A percentile compares a stretch with the other conserved stretches of the same genome.
Evolutionary conservation across 345 rosid genomes (phyloP).

Genomic region (Garcia nutans): DNA sequence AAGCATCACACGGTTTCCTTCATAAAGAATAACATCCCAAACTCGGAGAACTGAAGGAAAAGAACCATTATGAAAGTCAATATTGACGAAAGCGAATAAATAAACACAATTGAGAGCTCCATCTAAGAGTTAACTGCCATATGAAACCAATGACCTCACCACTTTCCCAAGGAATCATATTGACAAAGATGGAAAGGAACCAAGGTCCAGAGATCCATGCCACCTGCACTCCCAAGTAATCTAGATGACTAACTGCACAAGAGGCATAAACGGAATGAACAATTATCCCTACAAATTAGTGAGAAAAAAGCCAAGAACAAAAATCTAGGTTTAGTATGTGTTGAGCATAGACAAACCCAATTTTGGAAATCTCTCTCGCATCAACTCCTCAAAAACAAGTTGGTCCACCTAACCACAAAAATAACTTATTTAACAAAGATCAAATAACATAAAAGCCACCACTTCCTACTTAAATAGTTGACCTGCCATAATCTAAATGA

Average conservation of each 20-base stretch:
- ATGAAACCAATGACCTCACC: conserved; percentile 45
- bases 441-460: background rate
- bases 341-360: conserved; percentile 67
- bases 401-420: conserved; percentile 73
- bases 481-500: conserved; percentile 11
- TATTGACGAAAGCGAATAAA: background rate
- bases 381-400: conserved; percentile 90
- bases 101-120: background rate
- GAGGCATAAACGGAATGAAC: conserved; percentile 46
- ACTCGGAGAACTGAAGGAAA: conserved; percentile 74
- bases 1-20: conserved; percentile 94
- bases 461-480: background rate
- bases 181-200: conserved; percentile 93
- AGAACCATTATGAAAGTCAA: conserved; percentile 17
- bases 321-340: conserved; percentile 6
- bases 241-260: conserved; percentile 99
- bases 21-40: conserved; percentile 95
- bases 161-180: conserved; percentile 98
- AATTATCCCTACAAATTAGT: conserved; percentile 32
- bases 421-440: conserved; percentile 11
- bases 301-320: conserved; percentile 19
- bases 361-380: conserved; percentile 92
- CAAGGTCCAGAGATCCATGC: conserved; percentile 96
- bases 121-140: conserved; percentile 4
- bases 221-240: conserved; percentile 99